Evolutionary conservation across 1,284 basidiomycete genomes (phyloP), one percentile per base, ranked within the genome.

Genomic region (Anthracocystis panici-leucophaei): DNA sequence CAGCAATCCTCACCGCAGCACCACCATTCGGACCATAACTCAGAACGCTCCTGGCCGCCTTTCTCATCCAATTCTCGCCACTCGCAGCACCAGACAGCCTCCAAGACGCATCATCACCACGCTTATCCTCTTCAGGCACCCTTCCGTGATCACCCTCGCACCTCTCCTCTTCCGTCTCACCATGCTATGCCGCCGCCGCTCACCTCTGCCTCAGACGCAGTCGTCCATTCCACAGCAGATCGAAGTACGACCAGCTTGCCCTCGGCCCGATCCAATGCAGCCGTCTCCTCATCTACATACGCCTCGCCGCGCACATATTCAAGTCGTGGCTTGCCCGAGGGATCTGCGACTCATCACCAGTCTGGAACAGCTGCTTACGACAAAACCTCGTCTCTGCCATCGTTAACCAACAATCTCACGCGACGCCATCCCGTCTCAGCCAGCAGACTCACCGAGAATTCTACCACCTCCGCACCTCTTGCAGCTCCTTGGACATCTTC

Each of bases 361-460:
- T 49, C 62, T 6, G 57, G 44, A 27, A 7, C 58, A 8, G 57
- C 62, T 27, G 35, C 41, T 2, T 54, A 54, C 29, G 58, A 70
- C 23, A 49, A 51, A 7, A 16, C n/a, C 31, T 57, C 62, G 6
- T 40, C 57, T 11, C 49, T 61, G 11, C 57, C 57, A 18, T 44
- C 59, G 5, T 45, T 58, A 27, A 50, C 57, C 12, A 27, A 33
- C 21, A n/a, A 16, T 21, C 42, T 65, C 1, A 53, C 62, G 1
- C 60, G 58, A 25, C 62, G 68, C 25, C 68, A 65, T 58, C 68
- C 68, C 7, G 55, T 65, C 20, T 70, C 68, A 21, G 68, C 68
- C 1, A 70, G 68, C 27, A 57, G 68, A 21, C 45, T 57, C 44
- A 50, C 68, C 10, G 58, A 70, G 16, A 38, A 61, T 12, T 16